Base-by-base conservation (phyloP, 2,329 filamentous ascomycete genomes). In the Pyrenophora teres region DNA sequence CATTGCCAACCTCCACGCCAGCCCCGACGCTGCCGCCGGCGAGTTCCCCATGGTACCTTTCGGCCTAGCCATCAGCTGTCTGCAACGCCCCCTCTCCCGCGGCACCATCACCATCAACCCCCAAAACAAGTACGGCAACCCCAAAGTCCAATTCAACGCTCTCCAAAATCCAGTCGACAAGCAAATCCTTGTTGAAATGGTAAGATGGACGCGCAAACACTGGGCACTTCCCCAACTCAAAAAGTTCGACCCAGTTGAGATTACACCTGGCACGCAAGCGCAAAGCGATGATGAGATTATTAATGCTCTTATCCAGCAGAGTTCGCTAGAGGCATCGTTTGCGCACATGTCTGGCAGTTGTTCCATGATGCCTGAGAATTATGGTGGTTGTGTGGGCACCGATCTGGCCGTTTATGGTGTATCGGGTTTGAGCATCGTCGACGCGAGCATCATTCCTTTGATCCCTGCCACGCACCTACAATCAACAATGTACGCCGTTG, bases 31-130 rank as follows among this genome's bases (percentile, higher is more conserved):
- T 3, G 64, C 69, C 1, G 65, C 68, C 5, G 69, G 66, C 13
- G 71, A 74, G 38, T 67, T 68, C 35, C 65, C 59, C 35, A 72
- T 65, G 53, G 54, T 49, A 8, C 56, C 67, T 2, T 65, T 63
- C 18, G 61, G 64, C 6, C 58, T 62, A 6, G 61, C 64, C 6
- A 60, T 63, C 15, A 57, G 54, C 19, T 54, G 60, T 0, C 42
- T 65, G 23, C 60, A 67, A 36, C 63, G 64, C 5, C 61, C 67
- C 0, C 51, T 68, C 15, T 67, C 64, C 0, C 72, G 75, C 35
- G 75, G 75, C 18, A 72, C 70, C 13, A 65, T 76, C 44, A 70
- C 65, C 3, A 59, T 76, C 42, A 64, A 75, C 52, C 67, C 70
- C 1, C 62, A 63, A 8, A 63, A 75, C 51, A 72, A 71, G 3